Base-by-base conservation (phyloP, 2,329 filamentous ascomycete genomes). In the Cladosporium colombiae region DNA sequence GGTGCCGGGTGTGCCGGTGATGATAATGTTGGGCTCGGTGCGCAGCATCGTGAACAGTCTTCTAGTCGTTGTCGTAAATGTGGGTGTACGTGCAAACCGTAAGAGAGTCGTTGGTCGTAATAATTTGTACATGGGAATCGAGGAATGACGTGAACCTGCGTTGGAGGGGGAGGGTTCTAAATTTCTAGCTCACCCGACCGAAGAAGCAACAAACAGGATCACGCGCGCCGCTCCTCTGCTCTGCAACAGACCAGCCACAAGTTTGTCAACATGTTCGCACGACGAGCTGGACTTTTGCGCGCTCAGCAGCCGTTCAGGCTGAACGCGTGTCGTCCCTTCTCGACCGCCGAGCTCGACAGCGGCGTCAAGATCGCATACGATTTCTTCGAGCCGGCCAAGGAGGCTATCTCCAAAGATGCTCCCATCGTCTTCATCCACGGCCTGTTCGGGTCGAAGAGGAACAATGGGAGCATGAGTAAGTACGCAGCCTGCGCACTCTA, bases 381-480 rank as follows among this genome's bases (percentile, higher is more conserved):
- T 72, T 80, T 91, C 52, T 88, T 92, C 74, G 81, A 85, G 72
- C 87, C 90, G 74, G 78, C 64, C 76, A 82, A 73, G 75, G 78
- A 66, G 53, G 71, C 71, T 56, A 70, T 65, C 60, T 66, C 63
- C 11, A 71, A 70, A 66, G 76, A 79, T 65, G 80, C 82, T 62
- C 91, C 93, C 1, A 92, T 98, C 69, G 80, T 98, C 68, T 91
- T 98, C 70, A 87, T 98, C 74, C 94, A 98, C 77, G 94, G 95
- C 1, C 83, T 98, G 13, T 97, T 98, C 74, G 94, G 94, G 23
- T 97, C 92, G 44, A 97, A 96, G 81, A 93, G 92, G 81, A 98
- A 98, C 77, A 97, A 97, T 77, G 85, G 93, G 77, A 91, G 86
- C 74, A 95, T 98, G 69, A 96, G 93, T 89, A 96, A 93, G 94